These are phyloP conservation scores for Coemansia sp. DNA, from an alignment of 192 early-diverging fungal species.

Conservation along the genomic window DNA sequence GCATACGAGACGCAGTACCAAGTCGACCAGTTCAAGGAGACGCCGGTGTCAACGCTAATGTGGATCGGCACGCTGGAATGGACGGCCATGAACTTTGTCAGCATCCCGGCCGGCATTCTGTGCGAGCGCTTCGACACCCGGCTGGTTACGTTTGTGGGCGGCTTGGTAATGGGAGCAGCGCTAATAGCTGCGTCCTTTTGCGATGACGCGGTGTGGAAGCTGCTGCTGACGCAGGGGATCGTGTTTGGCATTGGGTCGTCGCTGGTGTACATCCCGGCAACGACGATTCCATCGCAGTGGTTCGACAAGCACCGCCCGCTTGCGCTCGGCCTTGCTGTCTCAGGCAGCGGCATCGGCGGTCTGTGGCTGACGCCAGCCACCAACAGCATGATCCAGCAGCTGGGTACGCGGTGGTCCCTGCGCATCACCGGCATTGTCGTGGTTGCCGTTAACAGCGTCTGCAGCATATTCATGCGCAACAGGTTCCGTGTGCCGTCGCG, in stretches of 20 bases:
- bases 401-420: constrained; percentile 61
- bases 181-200: constrained; percentile 60
- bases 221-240: constrained; percentile 62
- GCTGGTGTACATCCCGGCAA: constrained; percentile 52
- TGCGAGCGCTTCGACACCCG: constrained; percentile 58
- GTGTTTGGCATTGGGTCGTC: constrained; percentile 55
- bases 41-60: constrained; percentile 47
- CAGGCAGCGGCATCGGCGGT: constrained; percentile 60
- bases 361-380: constrained; percentile 56
- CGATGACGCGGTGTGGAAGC: constrained; percentile 58
- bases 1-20: constrained; percentile 54
- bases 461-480: constrained; percentile 48
- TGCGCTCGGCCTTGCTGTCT: constrained; percentile 55
- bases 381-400: constrained; percentile 34
- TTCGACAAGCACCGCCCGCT: constrained; percentile 54
- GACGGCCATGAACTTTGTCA: constrained; percentile 52
- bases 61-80: constrained; percentile 59
- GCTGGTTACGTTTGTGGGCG: constrained; percentile 54
- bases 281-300: constrained; percentile 59
- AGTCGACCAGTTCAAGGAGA: constrained; percentile 28
- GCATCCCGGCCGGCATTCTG: constrained; percentile 52
- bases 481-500: constrained; percentile 8
- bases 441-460: constrained; percentile 41
- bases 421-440: constrained; percentile 54
- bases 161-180: constrained; percentile 53